Evolutionary conservation across 345 rosid genomes (phyloP), one percentile per base, ranked within the genome.

Genomic region (Sonneratia alba): DNA sequence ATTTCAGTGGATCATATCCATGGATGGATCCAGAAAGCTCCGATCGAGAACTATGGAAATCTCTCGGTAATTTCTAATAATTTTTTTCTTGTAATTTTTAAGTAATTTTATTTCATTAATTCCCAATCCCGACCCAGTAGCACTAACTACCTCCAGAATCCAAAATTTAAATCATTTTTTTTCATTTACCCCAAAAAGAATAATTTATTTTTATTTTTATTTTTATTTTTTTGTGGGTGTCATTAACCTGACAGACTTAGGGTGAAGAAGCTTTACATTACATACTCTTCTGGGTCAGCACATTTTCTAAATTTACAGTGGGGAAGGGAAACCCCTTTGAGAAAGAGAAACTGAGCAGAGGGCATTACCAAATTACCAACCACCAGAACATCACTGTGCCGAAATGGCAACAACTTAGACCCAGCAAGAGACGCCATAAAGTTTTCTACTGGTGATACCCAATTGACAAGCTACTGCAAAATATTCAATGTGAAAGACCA

Each of bases 391-490:
- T 42, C 45, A 2, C 22, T 3, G 14, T 61, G 65, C 36, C 22
- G 65, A 61, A 22, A 22, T 61, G 36, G 65, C 10, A 61, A 61
- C 36, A 61, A 61, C 65, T 55, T 21, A 55, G 61, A 19, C 61
- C 24, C 36, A 61, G 65, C 36, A 61, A 12, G 65, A 61, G 36
- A 61, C 12, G 4, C 22, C 63, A 61, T 9, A 22, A 7, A 61
- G 2, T 61, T 24, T 61, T 24, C 15, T 51, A 16, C 51, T 36
- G 72, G 72, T 70, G 48, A 70, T 53, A 53, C 64, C 48, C 36
- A 53, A 70, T 61, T 45, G 45, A 70, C 72, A 55, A 48, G 71
- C 24, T 6, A 70, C 34, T 68, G 45, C 32, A 27, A 16, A 65
- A 43, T 21, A 56, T 65, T 65, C 22, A 45, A 68, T 74, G 61